Conservation (phyloP, 2,329 filamentous ascomycete genomes). For the Fusarium solani-melongenae region DNA sequence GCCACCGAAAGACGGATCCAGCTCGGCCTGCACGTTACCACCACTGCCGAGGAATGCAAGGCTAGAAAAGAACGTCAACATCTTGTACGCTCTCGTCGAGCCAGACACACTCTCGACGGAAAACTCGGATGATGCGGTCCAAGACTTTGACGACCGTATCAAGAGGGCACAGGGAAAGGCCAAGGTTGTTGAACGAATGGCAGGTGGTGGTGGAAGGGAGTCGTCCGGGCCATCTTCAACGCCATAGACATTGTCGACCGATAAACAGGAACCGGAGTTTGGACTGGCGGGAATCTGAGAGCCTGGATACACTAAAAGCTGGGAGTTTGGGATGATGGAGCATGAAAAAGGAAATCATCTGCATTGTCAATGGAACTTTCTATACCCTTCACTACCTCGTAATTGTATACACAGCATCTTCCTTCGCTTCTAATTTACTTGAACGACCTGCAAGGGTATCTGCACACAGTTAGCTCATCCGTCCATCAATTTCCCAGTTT, state of each 20-base stretch:
- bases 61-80: slow-evolving; percentile 79
- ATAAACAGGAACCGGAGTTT: slow-evolving; percentile 6
- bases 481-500: too few relatives aligned
- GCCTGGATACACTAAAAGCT: background rate
- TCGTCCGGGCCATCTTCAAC: slow-evolving; percentile 13
- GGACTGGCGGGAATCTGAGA: background rate
- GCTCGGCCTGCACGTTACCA: slow-evolving; percentile 45
- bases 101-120: slow-evolving; percentile 79
- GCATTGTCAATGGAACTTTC: slow-evolving; percentile 45
- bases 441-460: slow-evolving; percentile 74
- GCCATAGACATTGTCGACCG: background rate
- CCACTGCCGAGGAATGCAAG: slow-evolving; percentile 69
- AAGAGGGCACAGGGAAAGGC: slow-evolving; percentile 86
- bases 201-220: slow-evolving; percentile 42
- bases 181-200: slow-evolving; percentile 83
- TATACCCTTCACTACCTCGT: slow-evolving; percentile 43
- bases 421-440: slow-evolving; percentile 52
- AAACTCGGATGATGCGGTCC: slow-evolving; percentile 90
- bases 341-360: slow-evolving; percentile 39
- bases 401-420: slow-evolving; percentile 46
- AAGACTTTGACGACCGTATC: slow-evolving; percentile 89
- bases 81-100: slow-evolving; percentile 82
- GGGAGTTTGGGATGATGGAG: background rate
- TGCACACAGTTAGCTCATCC: slow-evolving; percentile 47
- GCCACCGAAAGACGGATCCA: slow-evolving; percentile 29